Conservation (phyloP, 805 yeast genomes). For the Candida awuae region DNA sequence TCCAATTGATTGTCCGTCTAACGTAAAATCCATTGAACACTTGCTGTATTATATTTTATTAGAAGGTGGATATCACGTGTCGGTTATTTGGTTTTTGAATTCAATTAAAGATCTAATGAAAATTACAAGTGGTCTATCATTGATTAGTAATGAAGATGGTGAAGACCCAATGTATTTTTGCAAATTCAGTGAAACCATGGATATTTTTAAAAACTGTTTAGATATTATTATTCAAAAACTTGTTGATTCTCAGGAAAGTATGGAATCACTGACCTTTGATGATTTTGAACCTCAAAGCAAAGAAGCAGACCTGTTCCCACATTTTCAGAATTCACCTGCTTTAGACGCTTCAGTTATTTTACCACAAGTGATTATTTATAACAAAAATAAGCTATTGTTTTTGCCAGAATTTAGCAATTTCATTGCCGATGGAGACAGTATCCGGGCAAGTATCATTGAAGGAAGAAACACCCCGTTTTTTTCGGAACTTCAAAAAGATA, state of each 20-base stretch:
- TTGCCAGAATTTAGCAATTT: slow-evolving; percentile 7
- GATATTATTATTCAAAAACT: slow-evolving; percentile 3
- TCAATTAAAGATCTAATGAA: slow-evolving; percentile 9
- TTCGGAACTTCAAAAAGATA: too few species aligned
- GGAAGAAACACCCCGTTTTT: too few species aligned
- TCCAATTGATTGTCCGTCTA: slow-evolving; percentile 12
- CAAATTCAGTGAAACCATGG: background rate
- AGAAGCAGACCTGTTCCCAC: too few species aligned
- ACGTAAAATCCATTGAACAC: slow-evolving; percentile 7
- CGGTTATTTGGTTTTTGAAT: slow-evolving; percentile 11
- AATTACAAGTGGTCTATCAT: slow-evolving; percentile 7
- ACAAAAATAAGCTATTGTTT: slow-evolving; percentile 1
- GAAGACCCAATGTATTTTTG: background rate
- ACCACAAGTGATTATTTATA: slow-evolving; percentile 7
- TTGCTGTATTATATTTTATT: slow-evolving; percentile 12
- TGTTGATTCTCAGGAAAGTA: background rate
- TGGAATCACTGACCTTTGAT: too few species aligned
- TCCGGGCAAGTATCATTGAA: slow-evolving; percentile 1
- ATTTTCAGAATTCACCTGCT: too few species aligned
- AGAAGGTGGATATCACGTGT: slow-evolving; percentile 14
- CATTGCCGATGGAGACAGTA: slow-evolving; percentile 1
- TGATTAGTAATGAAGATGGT: slow-evolving; percentile 14
- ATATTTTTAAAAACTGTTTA: background rate
- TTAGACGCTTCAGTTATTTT: too few species aligned
- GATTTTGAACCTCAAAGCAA: too few species aligned